These are phyloP conservation scores for Dichotomopilus funicola DNA, from an alignment of 2,329 filamentous ascomycete species.

Conservation along the genomic window DNA sequence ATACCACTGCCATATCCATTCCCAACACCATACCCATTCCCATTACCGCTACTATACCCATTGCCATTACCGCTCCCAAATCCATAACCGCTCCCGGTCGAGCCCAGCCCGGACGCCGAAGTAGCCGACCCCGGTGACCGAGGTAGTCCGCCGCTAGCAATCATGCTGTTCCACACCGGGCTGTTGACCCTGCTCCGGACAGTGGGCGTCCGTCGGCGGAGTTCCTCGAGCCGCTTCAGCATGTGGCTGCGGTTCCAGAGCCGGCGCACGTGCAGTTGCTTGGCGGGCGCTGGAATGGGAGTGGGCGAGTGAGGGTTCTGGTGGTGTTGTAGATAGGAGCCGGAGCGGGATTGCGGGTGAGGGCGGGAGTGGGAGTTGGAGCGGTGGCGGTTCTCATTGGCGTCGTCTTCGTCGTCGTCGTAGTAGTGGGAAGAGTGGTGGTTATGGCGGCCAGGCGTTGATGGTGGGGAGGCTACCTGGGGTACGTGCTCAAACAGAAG, in stretches of 20 bases:
- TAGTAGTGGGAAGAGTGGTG: background rate
- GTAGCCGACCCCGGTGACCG: too few relatives aligned
- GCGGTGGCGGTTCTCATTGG: background rate
- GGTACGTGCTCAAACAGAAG: slow-evolving; percentile 21
- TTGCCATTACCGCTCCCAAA: too few relatives aligned
- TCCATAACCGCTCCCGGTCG: too few relatives aligned
- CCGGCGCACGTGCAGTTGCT: slow-evolving; percentile 20
- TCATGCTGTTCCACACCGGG: background rate
- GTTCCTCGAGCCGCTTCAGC: slow-evolving; percentile 19
- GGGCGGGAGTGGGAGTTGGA: background rate
- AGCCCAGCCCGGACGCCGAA: too few relatives aligned
- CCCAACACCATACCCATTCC: background rate
- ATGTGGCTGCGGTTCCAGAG: slow-evolving; percentile 21
- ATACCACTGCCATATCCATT: background rate
- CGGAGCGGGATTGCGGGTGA: background rate
- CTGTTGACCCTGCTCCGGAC: background rate
- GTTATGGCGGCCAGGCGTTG: background rate
- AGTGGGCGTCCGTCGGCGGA: slow-evolving; percentile 3
- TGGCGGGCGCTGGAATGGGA: background rate
- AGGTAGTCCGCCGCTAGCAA: too few relatives aligned
- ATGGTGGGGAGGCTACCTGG: background rate
- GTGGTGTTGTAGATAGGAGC: background rate
- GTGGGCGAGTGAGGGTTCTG: too few relatives aligned
- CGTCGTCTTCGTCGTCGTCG: background rate
- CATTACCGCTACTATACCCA: background rate